These are phyloP conservation scores for Rubroshorea leprosula DNA, from an alignment of 345 rosid species.

Conservation along the genomic window DNA sequence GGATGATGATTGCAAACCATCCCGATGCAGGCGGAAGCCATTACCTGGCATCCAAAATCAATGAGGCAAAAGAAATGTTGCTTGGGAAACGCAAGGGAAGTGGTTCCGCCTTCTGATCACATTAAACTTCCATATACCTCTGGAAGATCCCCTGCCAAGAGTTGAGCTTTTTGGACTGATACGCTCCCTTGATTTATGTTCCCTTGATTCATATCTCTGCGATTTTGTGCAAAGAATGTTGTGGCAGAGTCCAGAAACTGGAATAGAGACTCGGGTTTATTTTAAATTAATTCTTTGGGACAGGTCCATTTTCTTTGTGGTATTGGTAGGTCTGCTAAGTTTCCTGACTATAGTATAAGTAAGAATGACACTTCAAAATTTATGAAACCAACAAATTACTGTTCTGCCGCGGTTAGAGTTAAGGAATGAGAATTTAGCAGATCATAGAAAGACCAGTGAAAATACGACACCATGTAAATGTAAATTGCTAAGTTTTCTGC, in stretches of 20 bases:
- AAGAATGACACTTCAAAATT: too few relatives aligned
- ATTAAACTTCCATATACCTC: background rate
- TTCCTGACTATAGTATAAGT: background rate
- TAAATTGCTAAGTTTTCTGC: background rate
- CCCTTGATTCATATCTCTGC: too few relatives aligned
- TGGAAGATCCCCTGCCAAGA: background rate
- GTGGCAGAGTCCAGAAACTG: background rate
- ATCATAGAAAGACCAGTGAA: too few relatives aligned
- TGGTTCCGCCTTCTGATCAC: constrained; percentile 35
- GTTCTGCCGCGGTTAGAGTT: too few relatives aligned
- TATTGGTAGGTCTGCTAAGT: too few relatives aligned
- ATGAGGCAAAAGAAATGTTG: constrained; percentile 46
- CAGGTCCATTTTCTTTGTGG: background rate
- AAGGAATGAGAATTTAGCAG: too few relatives aligned
- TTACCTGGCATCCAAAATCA: constrained; percentile 45
- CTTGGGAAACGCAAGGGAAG: constrained; percentile 30
- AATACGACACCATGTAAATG: too few relatives aligned
- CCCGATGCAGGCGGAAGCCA: constrained; percentile 53
- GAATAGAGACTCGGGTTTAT: background rate
- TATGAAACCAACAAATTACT: too few relatives aligned
- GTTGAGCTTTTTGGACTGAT: background rate
- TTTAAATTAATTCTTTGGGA: background rate
- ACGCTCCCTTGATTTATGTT: too few relatives aligned
- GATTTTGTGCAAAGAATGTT: background rate
- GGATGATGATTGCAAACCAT: constrained; percentile 62